Evolutionary conservation across 331 rosid genomes (phyloP).

Genomic region (Malus hybrid): DNA sequence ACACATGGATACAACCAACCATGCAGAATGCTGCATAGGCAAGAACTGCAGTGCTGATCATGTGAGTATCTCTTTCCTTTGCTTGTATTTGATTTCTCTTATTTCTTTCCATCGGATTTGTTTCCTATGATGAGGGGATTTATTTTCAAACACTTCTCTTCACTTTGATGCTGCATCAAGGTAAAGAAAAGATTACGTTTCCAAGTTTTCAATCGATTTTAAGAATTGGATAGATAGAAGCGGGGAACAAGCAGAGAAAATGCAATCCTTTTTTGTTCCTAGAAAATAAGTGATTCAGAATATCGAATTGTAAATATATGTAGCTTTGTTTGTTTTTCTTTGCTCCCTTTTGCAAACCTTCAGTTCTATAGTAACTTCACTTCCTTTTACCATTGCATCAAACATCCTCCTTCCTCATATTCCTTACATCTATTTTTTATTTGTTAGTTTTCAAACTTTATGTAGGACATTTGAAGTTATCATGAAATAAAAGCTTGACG

Average conservation of each 20-base stretch:
- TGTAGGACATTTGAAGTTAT: not conserved
- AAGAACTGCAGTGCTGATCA: too few relatives aligned
- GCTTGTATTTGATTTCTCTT: too few relatives aligned
- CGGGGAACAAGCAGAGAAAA: not conserved
- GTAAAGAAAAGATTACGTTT: not conserved
- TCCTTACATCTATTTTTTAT: not conserved
- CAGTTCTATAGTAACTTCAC: not conserved
- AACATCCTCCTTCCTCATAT: not conserved
- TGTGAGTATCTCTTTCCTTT: too few relatives aligned
- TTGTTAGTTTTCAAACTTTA: not conserved
- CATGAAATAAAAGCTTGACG: not conserved
- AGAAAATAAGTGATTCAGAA: too few relatives aligned
- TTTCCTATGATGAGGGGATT: too few relatives aligned
- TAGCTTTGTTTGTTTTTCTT: not conserved
- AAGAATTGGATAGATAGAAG: not conserved
- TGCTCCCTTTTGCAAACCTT: not conserved
- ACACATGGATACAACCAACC: too few relatives aligned
- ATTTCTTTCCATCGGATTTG: too few relatives aligned
- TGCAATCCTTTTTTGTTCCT: too few relatives aligned
- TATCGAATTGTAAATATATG: not conserved
- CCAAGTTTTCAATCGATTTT: not conserved
- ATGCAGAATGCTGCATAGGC: too few relatives aligned
- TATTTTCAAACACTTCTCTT: not conserved
- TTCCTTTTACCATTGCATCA: not conserved
- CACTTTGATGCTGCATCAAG: not conserved